Evolutionary conservation across 129 eudicot species (phyloP).

Genomic region (Flaveria trinervia): DNA sequence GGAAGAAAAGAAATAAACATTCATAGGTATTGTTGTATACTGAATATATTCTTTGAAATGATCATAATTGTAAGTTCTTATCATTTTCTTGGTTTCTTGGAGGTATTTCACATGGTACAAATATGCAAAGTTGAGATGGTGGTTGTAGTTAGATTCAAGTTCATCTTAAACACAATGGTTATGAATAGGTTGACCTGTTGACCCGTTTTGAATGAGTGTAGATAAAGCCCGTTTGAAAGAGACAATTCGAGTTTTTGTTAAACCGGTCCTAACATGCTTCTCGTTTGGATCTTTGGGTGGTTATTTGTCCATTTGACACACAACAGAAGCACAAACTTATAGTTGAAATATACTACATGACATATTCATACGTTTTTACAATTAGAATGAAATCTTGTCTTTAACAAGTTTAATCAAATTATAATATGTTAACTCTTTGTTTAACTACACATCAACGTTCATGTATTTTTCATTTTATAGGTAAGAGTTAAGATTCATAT

Average conservation of each 20-base stretch:
- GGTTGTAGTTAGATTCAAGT: not conserved
- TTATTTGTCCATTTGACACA: too few species aligned
- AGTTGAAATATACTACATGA: too few species aligned
- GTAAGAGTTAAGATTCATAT: not conserved
- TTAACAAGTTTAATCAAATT: too few species aligned
- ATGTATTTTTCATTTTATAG: too few species aligned
- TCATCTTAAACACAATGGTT: not conserved
- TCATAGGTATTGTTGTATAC: slow-evolving; percentile 43
- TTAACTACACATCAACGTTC: not conserved
- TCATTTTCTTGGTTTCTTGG: slow-evolving; percentile 15
- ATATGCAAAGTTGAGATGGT: slow-evolving; percentile 5
- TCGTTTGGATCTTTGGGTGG: too few species aligned
- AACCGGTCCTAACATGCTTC: too few species aligned
- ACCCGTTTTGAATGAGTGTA: not conserved
- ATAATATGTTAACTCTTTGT: too few species aligned
- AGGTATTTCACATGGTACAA: not conserved
- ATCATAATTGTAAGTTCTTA: slow-evolving; percentile 19
- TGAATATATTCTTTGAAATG: slow-evolving; percentile 35
- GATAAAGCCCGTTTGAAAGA: too few species aligned
- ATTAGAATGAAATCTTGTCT: too few species aligned
- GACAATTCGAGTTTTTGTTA: too few species aligned
- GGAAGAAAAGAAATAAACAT: slow-evolving; percentile 41
- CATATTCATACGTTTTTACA: too few species aligned
- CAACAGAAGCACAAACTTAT: too few species aligned
- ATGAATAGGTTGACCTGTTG: not conserved